These are phyloP conservation scores for Penicillium sp. DNA, from an alignment of 2,329 filamentous ascomycete genomes.

Conservation along the genomic window DNA sequence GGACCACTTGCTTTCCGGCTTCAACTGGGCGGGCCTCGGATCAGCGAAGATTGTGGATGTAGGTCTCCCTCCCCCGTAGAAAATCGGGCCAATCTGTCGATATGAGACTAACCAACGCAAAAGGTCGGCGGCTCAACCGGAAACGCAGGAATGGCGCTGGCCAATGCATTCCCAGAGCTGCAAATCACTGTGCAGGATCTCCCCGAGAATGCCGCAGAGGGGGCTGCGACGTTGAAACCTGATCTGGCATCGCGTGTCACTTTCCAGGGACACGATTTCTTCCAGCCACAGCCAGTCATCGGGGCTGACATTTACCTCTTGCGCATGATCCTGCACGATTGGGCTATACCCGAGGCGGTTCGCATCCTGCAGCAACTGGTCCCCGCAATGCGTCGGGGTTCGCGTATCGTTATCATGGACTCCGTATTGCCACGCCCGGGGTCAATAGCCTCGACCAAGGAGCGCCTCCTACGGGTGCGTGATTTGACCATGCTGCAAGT, in stretches of 20 bases:
- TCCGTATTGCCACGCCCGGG: not conserved
- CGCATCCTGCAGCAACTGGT: not conserved
- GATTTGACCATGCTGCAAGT: conserved; percentile 47
- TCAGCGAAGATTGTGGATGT: not conserved
- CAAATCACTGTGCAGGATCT: conserved; percentile 1
- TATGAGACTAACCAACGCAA: not conserved
- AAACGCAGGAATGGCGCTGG: not conserved
- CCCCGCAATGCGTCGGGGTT: not conserved
- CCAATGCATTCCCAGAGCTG: not conserved
- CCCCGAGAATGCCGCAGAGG: not conserved
- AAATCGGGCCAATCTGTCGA: not conserved
- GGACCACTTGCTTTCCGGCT: not conserved
- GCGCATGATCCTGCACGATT: conserved; percentile 24
- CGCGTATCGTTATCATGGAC: conserved; percentile 5
- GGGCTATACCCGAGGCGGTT: not conserved
- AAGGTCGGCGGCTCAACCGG: conserved; percentile 3
- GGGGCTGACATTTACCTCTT: conserved; percentile 20
- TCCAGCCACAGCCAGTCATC: conserved; percentile 18
- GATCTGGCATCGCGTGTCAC: conserved; percentile 6
- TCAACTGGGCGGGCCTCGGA: not conserved
- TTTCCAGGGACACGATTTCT: conserved; percentile 15
- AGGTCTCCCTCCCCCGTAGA: not conserved
- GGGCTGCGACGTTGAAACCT: not conserved
- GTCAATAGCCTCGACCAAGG: conserved; percentile 12
- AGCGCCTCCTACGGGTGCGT: conserved; percentile 37